Evolutionary conservation across 352 stramenopile genomes (phyloP), one percentile per base, ranked within the genome.

Genomic region (Phytophthora vignae): DNA sequence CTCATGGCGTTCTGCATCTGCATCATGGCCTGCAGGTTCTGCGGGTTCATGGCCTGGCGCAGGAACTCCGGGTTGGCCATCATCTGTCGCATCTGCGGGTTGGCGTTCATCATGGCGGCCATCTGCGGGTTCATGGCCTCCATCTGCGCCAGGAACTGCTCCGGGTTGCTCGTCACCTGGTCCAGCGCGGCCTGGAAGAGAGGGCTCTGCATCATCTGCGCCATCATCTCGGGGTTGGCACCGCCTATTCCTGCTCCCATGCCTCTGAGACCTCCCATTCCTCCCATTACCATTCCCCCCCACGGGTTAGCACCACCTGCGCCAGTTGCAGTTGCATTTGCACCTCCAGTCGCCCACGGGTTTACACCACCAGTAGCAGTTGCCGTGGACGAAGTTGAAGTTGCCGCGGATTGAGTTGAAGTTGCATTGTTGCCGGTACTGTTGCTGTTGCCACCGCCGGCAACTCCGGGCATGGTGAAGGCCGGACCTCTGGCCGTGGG

Each of bases 11-110:
- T 86, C 68, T 98, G 92, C 85, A 98, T 92, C 71, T 98, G 91
- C 81, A 97, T 90, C 84, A 98, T 95, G 15, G 92, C 92, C 71
- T 97, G 91, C 15, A 98, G 72, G 74, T 96, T 98, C 65, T 96
- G 83, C 33, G 92, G 92, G 78, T 98, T 96, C 82, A 96, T 91
- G 64, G 92, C 92, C 22, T 88, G 80, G 17, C 88, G 87, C 22
- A 97, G 60, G 21, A 96, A 93, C 38, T 96, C 85, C 5, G 91
- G 91, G 76, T 96, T 97, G 62, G 84, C 80, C 84, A 98, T 90
- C 90, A 96, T 96, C 73, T 96, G 74, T 44, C 91, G 85, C 78
- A 96, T 82, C 70, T 95, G 87, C 5, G 94, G 94, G 67, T 98
- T 97, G 25, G 88, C 79, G 56, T 94, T 88, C 65, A 98, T 77